phyloP scores from a whole-genome alignment of 169 alveolate genomes.

The Plasmodium gonderi region DNA sequence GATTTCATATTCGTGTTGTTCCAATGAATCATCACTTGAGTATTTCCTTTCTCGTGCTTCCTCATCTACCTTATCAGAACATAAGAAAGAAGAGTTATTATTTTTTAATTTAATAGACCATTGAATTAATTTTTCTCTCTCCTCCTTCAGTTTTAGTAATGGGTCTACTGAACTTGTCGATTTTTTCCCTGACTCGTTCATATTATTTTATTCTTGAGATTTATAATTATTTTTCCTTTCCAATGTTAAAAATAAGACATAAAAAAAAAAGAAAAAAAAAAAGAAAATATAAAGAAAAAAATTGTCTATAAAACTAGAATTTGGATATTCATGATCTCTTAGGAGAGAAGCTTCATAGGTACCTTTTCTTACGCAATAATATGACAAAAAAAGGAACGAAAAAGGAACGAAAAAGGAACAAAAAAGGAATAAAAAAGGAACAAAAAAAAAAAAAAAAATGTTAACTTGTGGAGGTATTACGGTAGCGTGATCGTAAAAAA shows the following conservation, averaged over 20 bases:
- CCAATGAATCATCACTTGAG: slow-evolving; percentile 51
- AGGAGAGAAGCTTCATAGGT: too few species aligned
- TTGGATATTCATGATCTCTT: background rate
- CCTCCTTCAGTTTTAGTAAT: slow-evolving; percentile 38
- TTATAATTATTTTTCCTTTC: background rate
- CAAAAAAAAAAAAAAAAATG: background rate
- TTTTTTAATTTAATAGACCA: slow-evolving; percentile 65
- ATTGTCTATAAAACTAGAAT: background rate
- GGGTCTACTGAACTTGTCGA: slow-evolving; percentile 14
- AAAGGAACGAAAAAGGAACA: background rate
- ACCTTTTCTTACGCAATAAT: background rate
- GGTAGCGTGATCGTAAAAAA: too few species aligned
- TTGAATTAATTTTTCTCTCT: slow-evolving; percentile 67
- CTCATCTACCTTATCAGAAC: slow-evolving; percentile 21
- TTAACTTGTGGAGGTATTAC: too few species aligned
- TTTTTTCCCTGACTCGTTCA: background rate
- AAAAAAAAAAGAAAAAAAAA: background rate
- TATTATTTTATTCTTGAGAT: background rate
- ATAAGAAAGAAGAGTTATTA: slow-evolving; percentile 49
- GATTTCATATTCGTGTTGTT: background rate
- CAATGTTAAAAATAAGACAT: background rate
- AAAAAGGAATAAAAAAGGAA: background rate
- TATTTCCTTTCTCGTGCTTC: slow-evolving; percentile 14
- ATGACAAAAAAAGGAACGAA: background rate
- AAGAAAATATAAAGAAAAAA: background rate